Conservation (phyloP, 352 stramenopile genomes). For the Phytophthora gonapodyides region DNA sequence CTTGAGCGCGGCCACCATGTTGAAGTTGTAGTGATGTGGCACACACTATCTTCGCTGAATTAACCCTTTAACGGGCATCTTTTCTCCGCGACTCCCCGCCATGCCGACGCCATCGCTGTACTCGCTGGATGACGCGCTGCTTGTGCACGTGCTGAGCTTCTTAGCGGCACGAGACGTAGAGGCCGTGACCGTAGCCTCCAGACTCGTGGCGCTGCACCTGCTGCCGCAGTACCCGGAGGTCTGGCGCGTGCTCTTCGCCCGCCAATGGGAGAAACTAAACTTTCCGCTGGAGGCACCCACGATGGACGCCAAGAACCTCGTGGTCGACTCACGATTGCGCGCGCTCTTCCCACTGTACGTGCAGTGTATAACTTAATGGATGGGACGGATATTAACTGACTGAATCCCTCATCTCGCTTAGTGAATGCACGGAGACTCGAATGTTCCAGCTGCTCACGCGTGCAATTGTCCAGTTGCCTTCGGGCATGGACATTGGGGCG, state of each 20-base stretch:
- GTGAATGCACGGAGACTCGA: constrained; percentile 52
- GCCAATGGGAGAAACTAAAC: constrained; percentile 58
- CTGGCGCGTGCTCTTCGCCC: constrained; percentile 56
- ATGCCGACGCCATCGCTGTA: constrained; percentile 14
- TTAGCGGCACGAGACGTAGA: constrained; percentile 48
- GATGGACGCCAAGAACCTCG: constrained; percentile 15
- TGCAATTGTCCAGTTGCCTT: constrained; percentile 55
- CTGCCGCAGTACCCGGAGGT: constrained; percentile 51
- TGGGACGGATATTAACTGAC: constrained; percentile 1
- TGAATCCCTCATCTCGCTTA: constrained; percentile 10
- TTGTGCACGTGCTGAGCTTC: constrained; percentile 44
- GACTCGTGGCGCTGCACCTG: constrained; percentile 41
- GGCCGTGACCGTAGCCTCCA: constrained; percentile 44
- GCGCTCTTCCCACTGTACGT: constrained; percentile 46
- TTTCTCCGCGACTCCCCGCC: constrained; percentile 7
- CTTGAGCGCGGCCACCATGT: constrained; percentile 14
- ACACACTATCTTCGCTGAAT: too few relatives aligned
- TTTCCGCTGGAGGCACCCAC: constrained; percentile 38
- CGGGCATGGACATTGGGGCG: constrained; percentile 55
- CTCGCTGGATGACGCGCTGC: constrained; percentile 47
- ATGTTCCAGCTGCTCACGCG: constrained; percentile 70
- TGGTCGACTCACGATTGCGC: constrained; percentile 41
- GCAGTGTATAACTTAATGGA: background rate
- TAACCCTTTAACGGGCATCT: too few relatives aligned
- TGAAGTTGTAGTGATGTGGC: constrained; percentile 35